These are phyloP conservation scores for Botrytis deweyae DNA, from an alignment of 2,329 filamentous ascomycete genomes.

Conservation along the genomic window DNA sequence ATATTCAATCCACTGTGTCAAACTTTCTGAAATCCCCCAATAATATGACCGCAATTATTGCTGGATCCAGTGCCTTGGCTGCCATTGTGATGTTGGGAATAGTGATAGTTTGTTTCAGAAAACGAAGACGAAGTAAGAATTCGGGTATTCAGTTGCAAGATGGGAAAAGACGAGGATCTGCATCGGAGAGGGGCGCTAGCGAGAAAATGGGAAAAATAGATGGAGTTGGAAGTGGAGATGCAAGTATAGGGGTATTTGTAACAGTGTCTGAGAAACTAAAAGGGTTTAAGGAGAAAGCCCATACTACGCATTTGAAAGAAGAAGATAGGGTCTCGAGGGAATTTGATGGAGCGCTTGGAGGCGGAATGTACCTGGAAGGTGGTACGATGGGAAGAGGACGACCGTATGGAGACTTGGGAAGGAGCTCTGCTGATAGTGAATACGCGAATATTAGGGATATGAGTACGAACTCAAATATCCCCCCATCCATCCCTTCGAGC, in stretches of 20 bases:
- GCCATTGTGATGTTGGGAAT: background rate
- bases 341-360: constrained; percentile 5
- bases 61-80: background rate
- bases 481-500: background rate
- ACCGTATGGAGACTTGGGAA: too few relatives aligned
- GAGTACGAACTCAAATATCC: background rate
- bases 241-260: background rate
- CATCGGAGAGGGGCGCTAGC: background rate
- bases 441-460: background rate
- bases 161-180: background rate
- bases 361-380: background rate
- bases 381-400: background rate
- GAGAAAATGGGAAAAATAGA: background rate
- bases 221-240: background rate
- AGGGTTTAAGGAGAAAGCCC: background rate
- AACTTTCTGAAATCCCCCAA: background rate
- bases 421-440: too few relatives aligned
- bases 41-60: background rate
- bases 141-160: background rate
- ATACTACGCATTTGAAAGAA: background rate
- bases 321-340: constrained; percentile 6
- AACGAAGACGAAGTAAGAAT: background rate
- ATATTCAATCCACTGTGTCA: background rate
- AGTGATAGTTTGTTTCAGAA: background rate
- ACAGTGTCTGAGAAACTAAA: background rate